Base-by-base conservation (phyloP, 2,329 filamentous ascomycete genomes). In the Aspergillus tamarii region DNA sequence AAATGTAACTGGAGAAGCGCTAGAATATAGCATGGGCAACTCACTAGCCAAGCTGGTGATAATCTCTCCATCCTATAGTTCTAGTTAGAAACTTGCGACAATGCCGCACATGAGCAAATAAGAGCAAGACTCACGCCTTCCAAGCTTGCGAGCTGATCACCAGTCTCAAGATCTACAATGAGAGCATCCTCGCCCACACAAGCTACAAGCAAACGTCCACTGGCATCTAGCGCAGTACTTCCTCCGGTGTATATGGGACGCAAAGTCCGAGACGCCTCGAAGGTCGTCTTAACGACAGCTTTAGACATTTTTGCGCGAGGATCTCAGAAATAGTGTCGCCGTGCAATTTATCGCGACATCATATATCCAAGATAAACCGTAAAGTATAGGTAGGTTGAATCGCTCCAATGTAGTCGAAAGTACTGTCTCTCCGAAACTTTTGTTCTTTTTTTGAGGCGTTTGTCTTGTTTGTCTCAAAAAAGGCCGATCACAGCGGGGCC, bases 241-340 rank as follows among this genome's bases (percentile, higher is more conserved):
- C 95, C 95, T 60, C 95, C 95, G 2, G 94, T 97, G 76, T 95
- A 97, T 57, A 98, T 94, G 23, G 95, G 95, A 72, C 93, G 91
- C 61, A 99, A 91, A 55, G 93, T 91, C 73, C 91, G 88, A 68
- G 86, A 86, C 63, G 91, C 87, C 74, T 96, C 92, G 78, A 97
- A 99, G 4, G 94, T 97, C 63, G 93, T 97, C 84, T 93, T 96
- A 71, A 85, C 78, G 46, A 81, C 82, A 65, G 84, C 79, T 77
- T 85, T 84, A 73, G 85, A 85, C 70, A 80, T 80, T 57, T 67
- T 48, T 67, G 65, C 55, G 59, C n/a, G 28, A 30, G 30, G 34
- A 23, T 57, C 50, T 56, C 12, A 56, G 59, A 9, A 55, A 32
- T n/a, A 36, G 32, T 45, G 41, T 54, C 11, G 36, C 43, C 36